Percentiles rank a stretch among this genome's conserved stretches.
Conservation (phyloP, 2,329 filamentous ascomycete genomes). For the Beauveria brongniartii region DNA sequence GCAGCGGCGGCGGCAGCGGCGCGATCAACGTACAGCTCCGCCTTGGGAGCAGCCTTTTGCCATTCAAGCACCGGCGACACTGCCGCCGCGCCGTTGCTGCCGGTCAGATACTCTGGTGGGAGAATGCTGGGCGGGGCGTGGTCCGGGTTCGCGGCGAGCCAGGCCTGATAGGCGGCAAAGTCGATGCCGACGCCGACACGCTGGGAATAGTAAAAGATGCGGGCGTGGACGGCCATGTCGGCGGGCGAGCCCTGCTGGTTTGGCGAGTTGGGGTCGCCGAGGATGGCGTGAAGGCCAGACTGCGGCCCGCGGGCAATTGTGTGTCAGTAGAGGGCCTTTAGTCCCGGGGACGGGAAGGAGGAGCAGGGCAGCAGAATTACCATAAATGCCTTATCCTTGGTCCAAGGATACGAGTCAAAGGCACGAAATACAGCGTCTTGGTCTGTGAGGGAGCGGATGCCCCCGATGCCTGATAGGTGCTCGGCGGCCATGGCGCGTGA, state of each 20-base stretch:
- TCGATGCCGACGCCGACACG: constrained; percentile 48
- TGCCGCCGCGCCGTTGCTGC: constrained; percentile 9
- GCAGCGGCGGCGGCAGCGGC: constrained; percentile 18
- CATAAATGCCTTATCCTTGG: constrained; percentile 59
- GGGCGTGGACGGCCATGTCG: constrained; percentile 57
- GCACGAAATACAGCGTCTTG: constrained; percentile 45
- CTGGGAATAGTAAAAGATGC: constrained; percentile 57
- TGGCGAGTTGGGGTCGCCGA: constrained; percentile 41
- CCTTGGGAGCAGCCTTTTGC: constrained; percentile 42
- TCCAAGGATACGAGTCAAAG: constrained; percentile 61
- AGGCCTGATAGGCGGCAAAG: constrained; percentile 59
- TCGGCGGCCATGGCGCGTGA: constrained; percentile 15
- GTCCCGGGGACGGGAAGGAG: neutral
- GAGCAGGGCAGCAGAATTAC: constrained; percentile 25
- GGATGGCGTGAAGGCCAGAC: constrained; percentile 56
- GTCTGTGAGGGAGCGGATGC: constrained; percentile 31
- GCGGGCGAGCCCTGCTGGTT: constrained; percentile 40
- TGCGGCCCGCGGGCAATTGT: constrained; percentile 17
- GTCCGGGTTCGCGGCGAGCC: constrained; percentile 37
- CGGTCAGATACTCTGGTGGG: constrained; percentile 24
- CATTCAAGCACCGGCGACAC: constrained; percentile 28
- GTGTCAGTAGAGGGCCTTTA: neutral
- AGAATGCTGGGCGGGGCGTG: constrained; percentile 28
- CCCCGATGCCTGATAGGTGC: constrained; percentile 24
- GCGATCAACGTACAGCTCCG: constrained; percentile 37